Percentiles rank a stretch among this genome's conserved stretches.
phyloP scores from a whole-genome alignment of 2,329 filamentous ascomycete species.

The Alternaria postmessia region DNA sequence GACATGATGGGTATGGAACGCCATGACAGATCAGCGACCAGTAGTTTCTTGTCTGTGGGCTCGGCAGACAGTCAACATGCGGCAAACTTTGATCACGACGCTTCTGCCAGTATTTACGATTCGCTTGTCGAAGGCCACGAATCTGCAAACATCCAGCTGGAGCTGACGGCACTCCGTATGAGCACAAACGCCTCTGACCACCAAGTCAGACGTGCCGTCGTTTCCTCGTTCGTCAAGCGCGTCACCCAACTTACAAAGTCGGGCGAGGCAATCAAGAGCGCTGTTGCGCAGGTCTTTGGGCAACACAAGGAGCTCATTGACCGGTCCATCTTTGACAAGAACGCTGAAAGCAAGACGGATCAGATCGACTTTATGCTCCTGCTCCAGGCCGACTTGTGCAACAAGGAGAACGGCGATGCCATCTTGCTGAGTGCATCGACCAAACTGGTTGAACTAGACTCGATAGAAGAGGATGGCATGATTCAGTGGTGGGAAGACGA shows the following conservation, averaged over 20 bases:
- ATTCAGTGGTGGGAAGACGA: conserved; percentile 87
- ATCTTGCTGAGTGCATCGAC: conserved; percentile 82
- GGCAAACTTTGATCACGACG: conserved; percentile 83
- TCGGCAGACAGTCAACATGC: conserved; percentile 65
- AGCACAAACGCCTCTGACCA: conserved; percentile 88
- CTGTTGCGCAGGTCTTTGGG: conserved; percentile 53
- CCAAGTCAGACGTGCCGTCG: conserved; percentile 86
- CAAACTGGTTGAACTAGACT: conserved; percentile 83
- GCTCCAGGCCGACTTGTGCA: conserved; percentile 79
- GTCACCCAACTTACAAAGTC: conserved; percentile 73
- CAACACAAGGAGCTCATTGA: conserved; percentile 68
- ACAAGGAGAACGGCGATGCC: conserved; percentile 68
- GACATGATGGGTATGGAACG: conserved; percentile 54
- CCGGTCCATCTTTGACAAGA: conserved; percentile 66
- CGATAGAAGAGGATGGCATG: conserved; percentile 89
- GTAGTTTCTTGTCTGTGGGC: conserved; percentile 76
- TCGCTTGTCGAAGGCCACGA: conserved; percentile 76
- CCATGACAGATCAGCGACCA: conserved; percentile 67
- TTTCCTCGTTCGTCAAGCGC: conserved; percentile 82
- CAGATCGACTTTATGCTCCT: conserved; percentile 87
- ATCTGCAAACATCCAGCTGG: conserved; percentile 87
- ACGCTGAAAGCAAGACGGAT: conserved; percentile 64
- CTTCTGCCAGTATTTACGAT: conserved; percentile 85
- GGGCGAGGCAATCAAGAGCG: conserved; percentile 49
- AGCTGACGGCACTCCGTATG: conserved; percentile 92